These are phyloP conservation scores for Melocanna baccifera DNA, from an alignment of 176 grass and related monocot genomes.

Conservation along the genomic window DNA sequence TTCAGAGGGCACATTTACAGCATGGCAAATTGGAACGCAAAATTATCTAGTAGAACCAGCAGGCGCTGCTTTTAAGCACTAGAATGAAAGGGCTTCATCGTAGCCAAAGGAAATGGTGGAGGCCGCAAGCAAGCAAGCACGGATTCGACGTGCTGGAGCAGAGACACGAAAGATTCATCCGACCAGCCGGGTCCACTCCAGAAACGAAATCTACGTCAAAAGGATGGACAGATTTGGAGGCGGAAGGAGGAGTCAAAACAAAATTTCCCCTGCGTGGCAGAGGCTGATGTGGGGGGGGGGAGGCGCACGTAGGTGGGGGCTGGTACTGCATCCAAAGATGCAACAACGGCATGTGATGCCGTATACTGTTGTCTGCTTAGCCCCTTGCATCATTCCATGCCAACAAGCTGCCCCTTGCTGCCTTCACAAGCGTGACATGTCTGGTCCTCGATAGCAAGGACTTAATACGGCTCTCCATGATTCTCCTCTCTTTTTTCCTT, in stretches of 20 bases:
- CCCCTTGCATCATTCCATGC: background rate
- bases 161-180: background rate
- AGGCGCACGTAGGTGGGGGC: background rate
- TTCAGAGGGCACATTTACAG: background rate
- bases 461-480: background rate
- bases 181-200: background rate
- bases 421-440: slow-evolving; percentile 12
- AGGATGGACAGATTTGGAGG: background rate
- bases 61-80: background rate
- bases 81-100: background rate
- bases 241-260: background rate
- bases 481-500: background rate
- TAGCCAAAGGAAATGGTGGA: background rate
- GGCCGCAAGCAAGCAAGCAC: background rate
- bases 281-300: no score
- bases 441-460: background rate
- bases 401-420: background rate
- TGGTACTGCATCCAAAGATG: background rate
- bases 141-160: background rate
- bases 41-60: background rate
- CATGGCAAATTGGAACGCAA: background rate
- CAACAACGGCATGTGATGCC: slow-evolving; percentile 36
- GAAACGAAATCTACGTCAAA: background rate
- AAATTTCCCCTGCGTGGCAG: background rate
- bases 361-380: background rate